Evolutionary conservation across 257 asterid genomes (phyloP).

Genomic region (Penstemon davidsonii): DNA sequence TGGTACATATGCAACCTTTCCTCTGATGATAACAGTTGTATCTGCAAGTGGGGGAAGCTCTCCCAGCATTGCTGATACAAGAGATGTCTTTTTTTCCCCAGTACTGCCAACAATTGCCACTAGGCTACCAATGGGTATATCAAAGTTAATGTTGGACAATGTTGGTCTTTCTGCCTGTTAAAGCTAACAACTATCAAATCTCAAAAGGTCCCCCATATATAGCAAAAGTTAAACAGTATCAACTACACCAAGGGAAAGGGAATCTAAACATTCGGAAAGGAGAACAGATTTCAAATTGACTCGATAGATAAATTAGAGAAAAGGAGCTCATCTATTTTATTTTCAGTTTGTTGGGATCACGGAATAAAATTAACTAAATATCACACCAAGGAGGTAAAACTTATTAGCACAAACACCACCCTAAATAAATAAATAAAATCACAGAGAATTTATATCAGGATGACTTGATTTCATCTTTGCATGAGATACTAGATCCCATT

Average conservation of each 20-base stretch:
- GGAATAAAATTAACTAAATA: not conserved
- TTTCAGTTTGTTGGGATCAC: not conserved
- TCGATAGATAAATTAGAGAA: constrained; percentile 10
- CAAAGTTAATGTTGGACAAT: constrained; percentile 79
- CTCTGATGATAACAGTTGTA: constrained; percentile 69
- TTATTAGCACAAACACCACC: not conserved
- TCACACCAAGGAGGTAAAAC: not conserved
- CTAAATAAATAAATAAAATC: not conserved
- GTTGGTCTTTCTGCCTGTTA: constrained; percentile 75
- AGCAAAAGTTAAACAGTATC: constrained; percentile 17
- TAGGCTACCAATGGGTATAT: constrained; percentile 81
- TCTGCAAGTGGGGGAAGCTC: constrained; percentile 82
- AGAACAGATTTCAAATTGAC: not conserved
- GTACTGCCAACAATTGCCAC: constrained; percentile 94
- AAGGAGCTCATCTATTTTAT: not conserved
- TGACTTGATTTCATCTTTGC: not conserved
- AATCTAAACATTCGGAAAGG: not conserved
- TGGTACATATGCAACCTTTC: constrained; percentile 90
- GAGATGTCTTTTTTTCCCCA: constrained; percentile 98
- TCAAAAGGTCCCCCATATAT: constrained; percentile 3
- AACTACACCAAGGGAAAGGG: not conserved
- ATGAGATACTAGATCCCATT: not conserved
- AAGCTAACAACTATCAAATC: constrained; percentile 20
- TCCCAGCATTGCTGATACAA: constrained; percentile 96
- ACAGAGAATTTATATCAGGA: not conserved